A percentile compares a stretch with the other conserved stretches of the same genome.
These are phyloP conservation scores for Kuraishia cidri DNA, from an alignment of 805 yeast species.

Conservation along the genomic window DNA sequence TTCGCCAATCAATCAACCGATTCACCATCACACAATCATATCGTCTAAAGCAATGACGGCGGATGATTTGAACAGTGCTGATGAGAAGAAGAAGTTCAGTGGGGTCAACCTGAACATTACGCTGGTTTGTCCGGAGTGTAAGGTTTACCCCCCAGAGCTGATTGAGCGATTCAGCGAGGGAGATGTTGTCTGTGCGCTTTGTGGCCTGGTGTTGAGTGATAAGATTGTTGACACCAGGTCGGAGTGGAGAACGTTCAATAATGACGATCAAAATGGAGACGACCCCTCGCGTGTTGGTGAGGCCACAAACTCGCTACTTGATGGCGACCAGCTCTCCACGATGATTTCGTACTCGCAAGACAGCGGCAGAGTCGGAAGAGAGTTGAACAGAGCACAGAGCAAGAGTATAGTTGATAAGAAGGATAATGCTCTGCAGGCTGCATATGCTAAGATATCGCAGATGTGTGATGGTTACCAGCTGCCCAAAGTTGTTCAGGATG, in stretches of 20 bases:
- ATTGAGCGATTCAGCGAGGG: slow-evolving; percentile 96
- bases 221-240: slow-evolving; percentile 90
- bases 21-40: too few relatives aligned
- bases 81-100: slow-evolving; percentile 17
- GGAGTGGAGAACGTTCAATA: slow-evolving; percentile 97
- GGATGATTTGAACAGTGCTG: slow-evolving; percentile 4
- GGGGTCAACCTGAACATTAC: slow-evolving; percentile 87
- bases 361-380: slow-evolving; percentile 81
- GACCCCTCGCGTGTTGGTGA: slow-evolving; percentile 99
- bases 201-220: slow-evolving; percentile 91
- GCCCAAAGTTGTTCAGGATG: slow-evolving; percentile 93
- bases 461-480: slow-evolving; percentile 95
- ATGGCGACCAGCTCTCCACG: slow-evolving; percentile 86
- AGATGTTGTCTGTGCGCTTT: slow-evolving; percentile 95
- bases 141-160: slow-evolving; percentile 89
- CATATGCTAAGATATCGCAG: slow-evolving; percentile 85
- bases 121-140: slow-evolving; percentile 92
- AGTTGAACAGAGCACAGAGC: slow-evolving; percentile 83
- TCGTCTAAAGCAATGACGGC: slow-evolving; percentile 3
- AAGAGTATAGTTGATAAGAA: slow-evolving; percentile 78
- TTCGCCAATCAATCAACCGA: too few relatives aligned
- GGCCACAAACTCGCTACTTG: slow-evolving; percentile 87
- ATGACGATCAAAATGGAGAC: slow-evolving; percentile 96
- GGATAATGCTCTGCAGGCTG: slow-evolving; percentile 81
- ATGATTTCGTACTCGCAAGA: slow-evolving; percentile 85